A percentile compares a stretch with the other conserved stretches of the same genome.
These are phyloP conservation scores for Cladosporium austrohemisphaericum DNA, from an alignment of 2,329 filamentous ascomycete genomes.

Conservation along the genomic window DNA sequence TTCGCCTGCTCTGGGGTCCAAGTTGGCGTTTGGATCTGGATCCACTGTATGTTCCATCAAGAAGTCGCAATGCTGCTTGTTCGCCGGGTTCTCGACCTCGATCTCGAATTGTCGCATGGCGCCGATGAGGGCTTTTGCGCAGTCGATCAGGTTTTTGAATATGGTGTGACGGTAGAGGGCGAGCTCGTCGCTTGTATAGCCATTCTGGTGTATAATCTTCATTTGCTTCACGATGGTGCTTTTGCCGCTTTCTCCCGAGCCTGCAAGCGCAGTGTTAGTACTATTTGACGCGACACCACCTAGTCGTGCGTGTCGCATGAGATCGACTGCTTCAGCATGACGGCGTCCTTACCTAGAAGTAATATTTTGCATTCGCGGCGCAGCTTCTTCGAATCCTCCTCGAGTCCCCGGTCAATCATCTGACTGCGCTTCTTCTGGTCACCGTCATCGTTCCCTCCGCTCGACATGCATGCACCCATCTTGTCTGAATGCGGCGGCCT, in stretches of 20 bases:
- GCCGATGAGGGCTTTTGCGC: constrained; percentile 85
- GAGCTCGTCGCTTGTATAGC: constrained; percentile 90
- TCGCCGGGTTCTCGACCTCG: constrained; percentile 67
- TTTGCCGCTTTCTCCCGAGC: constrained; percentile 97
- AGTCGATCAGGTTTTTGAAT: constrained; percentile 97
- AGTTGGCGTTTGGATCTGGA: constrained; percentile 78
- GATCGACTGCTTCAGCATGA: neutral
- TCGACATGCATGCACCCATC: constrained; percentile 96
- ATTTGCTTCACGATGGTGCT: constrained; percentile 99
- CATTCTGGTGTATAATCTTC: constrained; percentile 99
- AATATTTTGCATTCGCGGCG: constrained; percentile 98
- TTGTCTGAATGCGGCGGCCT: constrained; percentile 23
- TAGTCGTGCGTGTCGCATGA: neutral
- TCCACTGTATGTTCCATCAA: constrained; percentile 85
- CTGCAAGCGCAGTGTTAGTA: constrained; percentile 45
- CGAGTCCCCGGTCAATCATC: constrained; percentile 86
- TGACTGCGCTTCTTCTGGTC: constrained; percentile 96
- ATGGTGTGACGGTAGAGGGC: constrained; percentile 92
- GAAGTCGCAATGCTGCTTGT: constrained; percentile 71
- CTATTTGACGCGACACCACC: neutral
- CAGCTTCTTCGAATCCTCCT: constrained; percentile 89
- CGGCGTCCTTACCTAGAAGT: constrained; percentile 69
- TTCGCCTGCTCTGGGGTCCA: constrained; percentile 75
- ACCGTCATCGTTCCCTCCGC: constrained; percentile 74
- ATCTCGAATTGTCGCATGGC: constrained; percentile 92